These are phyloP conservation scores for Raddia distichophylla DNA, from an alignment of 176 grass and related monocot species.

Conservation along the genomic window DNA sequence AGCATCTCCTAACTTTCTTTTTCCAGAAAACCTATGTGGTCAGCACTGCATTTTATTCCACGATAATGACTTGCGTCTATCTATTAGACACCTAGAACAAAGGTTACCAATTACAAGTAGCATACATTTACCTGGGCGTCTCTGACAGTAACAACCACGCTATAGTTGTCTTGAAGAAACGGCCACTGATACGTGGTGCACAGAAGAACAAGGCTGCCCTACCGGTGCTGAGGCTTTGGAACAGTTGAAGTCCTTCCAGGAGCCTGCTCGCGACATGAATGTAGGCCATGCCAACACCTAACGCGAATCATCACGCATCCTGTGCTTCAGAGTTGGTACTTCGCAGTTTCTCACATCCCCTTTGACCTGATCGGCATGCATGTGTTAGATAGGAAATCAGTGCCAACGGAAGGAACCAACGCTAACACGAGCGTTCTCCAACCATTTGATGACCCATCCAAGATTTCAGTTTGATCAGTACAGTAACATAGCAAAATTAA, in stretches of 20 bases:
- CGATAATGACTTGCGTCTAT: background rate
- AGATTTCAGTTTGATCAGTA: background rate
- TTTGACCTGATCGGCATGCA: constrained; percentile 36
- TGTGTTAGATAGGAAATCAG: constrained; percentile 27
- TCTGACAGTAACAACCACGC: background rate
- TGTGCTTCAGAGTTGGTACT: constrained; percentile 36
- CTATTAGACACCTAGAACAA: background rate
- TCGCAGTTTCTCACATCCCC: constrained; percentile 36
- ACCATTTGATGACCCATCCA: constrained; percentile 15
- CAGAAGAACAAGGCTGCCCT: constrained; percentile 34
- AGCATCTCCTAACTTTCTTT: background rate
- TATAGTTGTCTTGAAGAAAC: constrained; percentile 43
- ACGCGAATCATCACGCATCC: constrained; percentile 41
- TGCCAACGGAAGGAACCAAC: constrained; percentile 27
- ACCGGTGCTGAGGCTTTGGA: constrained; percentile 17
- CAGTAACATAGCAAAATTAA: background rate
- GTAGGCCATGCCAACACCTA: constrained; percentile 41
- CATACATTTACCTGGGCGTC: constrained; percentile 9
- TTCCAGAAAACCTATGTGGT: background rate
- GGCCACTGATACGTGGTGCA: constrained; percentile 31
- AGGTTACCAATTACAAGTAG: background rate
- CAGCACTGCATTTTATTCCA: background rate
- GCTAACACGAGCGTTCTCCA: constrained; percentile 8
- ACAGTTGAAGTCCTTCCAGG: constrained; percentile 24
- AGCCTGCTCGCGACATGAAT: constrained; percentile 26